Percentiles rank a stretch among this genome's conserved stretches.
Conservation (phyloP, 176 grass and related monocot species). For the Guadua angustifolia region DNA sequence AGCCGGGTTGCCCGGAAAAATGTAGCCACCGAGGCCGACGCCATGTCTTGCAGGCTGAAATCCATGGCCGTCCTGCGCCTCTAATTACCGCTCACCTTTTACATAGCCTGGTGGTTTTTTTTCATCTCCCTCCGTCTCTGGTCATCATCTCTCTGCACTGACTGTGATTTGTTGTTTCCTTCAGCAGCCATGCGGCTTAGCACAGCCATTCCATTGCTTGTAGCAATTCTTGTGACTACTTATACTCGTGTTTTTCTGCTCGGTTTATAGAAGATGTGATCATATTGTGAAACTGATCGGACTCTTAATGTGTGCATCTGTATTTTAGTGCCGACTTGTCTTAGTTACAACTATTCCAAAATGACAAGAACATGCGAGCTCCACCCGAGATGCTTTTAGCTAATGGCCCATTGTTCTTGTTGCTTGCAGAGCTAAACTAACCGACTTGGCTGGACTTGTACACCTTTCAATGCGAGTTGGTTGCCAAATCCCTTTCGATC, state of each 20-base stretch:
- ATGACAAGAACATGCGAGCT: not conserved
- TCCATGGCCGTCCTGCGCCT: slow-evolving; percentile 70
- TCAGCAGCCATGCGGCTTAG: slow-evolving; percentile 9
- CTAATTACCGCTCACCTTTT: slow-evolving; percentile 30
- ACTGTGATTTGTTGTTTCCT: slow-evolving; percentile 15
- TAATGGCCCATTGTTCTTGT: not conserved
- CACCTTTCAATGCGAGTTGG: not conserved
- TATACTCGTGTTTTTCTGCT: not conserved
- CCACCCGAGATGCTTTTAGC: not conserved
- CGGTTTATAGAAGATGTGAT: slow-evolving; percentile 7
- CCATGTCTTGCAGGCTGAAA: slow-evolving; percentile 76
- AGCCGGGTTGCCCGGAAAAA: slow-evolving; percentile 61
- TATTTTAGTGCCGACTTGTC: not conserved
- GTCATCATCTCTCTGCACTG: not conserved
- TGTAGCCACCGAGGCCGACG: slow-evolving; percentile 56
- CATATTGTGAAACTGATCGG: not conserved
- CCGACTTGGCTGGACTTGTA: slow-evolving; percentile 9
- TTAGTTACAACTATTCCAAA: not conserved
- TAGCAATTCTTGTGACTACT: slow-evolving; percentile 1
- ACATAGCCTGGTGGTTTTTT: not conserved
- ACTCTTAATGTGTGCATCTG: not conserved
- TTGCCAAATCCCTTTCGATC: slow-evolving; percentile 39
- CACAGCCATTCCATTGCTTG: slow-evolving; percentile 32
- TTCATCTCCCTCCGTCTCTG: not conserved
- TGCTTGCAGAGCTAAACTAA: slow-evolving; percentile 14